These are phyloP conservation scores for Rhizophagus prolifer DNA, from an alignment of 192 early-diverging fungal genomes.

Conservation along the genomic window DNA sequence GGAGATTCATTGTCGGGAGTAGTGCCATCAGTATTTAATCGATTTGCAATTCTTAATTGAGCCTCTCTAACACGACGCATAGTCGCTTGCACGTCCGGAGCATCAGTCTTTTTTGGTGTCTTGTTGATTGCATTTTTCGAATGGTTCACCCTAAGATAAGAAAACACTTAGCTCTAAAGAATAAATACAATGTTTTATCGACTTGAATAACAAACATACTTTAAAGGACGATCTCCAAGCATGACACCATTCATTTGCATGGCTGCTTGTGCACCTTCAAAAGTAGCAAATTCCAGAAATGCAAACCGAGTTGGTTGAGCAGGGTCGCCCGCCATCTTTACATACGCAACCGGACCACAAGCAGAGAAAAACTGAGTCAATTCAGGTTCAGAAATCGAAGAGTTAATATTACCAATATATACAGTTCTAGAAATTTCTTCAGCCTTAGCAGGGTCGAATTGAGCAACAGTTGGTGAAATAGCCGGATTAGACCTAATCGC, in stretches of 20 bases:
- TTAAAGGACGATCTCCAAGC: constrained; percentile 62
- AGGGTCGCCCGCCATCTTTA: constrained; percentile 77
- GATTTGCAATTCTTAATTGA: constrained; percentile 44
- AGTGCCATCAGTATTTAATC: constrained; percentile 29
- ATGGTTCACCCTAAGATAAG: constrained; percentile 57
- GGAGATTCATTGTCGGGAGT: constrained; percentile 3
- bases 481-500: constrained; percentile 45
- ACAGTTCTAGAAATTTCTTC: constrained; percentile 78
- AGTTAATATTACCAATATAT: constrained; percentile 72
- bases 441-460: constrained; percentile 63
- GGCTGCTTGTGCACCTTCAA: constrained; percentile 55
- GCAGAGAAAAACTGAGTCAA: constrained; percentile 60
- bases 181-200: not conserved
- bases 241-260: constrained; percentile 64
- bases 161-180: not conserved
- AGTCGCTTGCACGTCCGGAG: constrained; percentile 41
- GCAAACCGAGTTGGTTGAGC: constrained; percentile 68
- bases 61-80: constrained; percentile 56
- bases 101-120: constrained; percentile 42
- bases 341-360: constrained; percentile 66
- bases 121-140: constrained; percentile 81
- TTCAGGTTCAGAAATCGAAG: constrained; percentile 55
- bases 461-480: constrained; percentile 52
- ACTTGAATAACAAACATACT: constrained; percentile 36
- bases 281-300: constrained; percentile 75